Evolutionary conservation across 192 early-diverging fungal species (phyloP).

Genomic region (Lobulomyces angularis): DNA sequence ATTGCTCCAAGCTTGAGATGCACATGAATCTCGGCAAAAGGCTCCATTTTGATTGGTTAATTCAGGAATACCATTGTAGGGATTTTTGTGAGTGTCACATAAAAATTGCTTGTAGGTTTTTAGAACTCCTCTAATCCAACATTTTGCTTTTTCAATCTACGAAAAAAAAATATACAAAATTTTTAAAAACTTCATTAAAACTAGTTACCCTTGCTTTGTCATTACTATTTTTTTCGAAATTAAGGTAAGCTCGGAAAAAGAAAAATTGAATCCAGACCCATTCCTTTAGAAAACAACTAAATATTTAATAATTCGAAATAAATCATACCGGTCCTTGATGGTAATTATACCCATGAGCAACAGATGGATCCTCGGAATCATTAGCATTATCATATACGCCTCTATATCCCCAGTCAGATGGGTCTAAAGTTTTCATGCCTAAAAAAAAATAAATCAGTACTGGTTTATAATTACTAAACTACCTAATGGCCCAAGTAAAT

Average conservation of each 20-base stretch:
- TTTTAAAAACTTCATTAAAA: conserved; percentile 8
- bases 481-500: conserved; percentile 67
- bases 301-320: not conserved
- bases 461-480: not conserved
- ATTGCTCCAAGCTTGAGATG: conserved; percentile 89
- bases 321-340: conserved; percentile 73
- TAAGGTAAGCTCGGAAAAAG: conserved; percentile 74
- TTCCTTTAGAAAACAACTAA: conserved; percentile 40
- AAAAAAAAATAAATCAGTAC: not conserved
- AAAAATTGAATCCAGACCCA: conserved; percentile 91
- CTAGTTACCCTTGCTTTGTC: conserved; percentile 12
- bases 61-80: conserved; percentile 90
- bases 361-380: conserved; percentile 65
- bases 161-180: conserved; percentile 2
- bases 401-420: conserved; percentile 81
- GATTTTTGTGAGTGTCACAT: conserved; percentile 32
- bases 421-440: conserved; percentile 93
- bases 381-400: conserved; percentile 89
- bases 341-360: conserved; percentile 97
- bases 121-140: conserved; percentile 57
- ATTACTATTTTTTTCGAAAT: conserved; percentile 40
- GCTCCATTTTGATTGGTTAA: conserved; percentile 81
- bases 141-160: conserved; percentile 35
- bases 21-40: conserved; percentile 70
- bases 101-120: conserved; percentile 68